A percentile compares a stretch with the other conserved stretches of the same genome.
phyloP scores from a whole-genome alignment of 345 rosid species.

The Lepidium africanum region DNA sequence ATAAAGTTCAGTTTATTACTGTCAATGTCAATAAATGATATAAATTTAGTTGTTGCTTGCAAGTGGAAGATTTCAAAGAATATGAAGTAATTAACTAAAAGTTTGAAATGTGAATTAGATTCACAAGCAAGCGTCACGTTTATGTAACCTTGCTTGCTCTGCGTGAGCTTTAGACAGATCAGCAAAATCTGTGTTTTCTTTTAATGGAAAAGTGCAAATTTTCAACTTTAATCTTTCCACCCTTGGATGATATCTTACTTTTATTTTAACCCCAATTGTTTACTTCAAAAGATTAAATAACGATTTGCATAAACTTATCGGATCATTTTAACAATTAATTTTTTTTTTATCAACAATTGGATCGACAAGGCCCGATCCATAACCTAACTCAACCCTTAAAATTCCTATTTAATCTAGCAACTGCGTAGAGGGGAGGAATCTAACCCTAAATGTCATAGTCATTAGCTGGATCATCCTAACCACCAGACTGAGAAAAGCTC shows the following conservation, averaged over 20 bases:
- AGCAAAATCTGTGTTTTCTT: neutral
- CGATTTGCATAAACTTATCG: neutral
- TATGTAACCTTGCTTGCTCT: slow-evolving; percentile 10
- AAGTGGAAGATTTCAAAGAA: neutral
- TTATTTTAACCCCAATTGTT: neutral
- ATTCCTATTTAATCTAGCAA: too few relatives aligned
- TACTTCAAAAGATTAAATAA: neutral
- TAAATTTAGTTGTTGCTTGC: slow-evolving; percentile 12
- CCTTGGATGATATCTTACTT: neutral
- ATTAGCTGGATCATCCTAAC: too few relatives aligned
- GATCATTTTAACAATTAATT: neutral
- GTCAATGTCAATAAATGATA: neutral
- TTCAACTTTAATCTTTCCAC: neutral
- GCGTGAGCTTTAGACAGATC: slow-evolving; percentile 15
- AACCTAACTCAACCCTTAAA: too few relatives aligned
- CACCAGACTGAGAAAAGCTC: too few relatives aligned
- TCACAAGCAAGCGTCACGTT: slow-evolving; percentile 31
- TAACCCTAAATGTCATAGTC: too few relatives aligned
- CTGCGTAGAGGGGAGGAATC: too few relatives aligned
- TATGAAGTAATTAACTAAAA: neutral
- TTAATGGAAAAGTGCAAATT: neutral
- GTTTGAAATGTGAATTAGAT: neutral
- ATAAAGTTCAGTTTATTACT: neutral
- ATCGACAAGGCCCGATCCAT: too few relatives aligned
- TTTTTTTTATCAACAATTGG: too few relatives aligned